Base-by-base conservation (phyloP, 495 filamentous ascomycete genomes). In the Penicillium arizonense region DNA sequence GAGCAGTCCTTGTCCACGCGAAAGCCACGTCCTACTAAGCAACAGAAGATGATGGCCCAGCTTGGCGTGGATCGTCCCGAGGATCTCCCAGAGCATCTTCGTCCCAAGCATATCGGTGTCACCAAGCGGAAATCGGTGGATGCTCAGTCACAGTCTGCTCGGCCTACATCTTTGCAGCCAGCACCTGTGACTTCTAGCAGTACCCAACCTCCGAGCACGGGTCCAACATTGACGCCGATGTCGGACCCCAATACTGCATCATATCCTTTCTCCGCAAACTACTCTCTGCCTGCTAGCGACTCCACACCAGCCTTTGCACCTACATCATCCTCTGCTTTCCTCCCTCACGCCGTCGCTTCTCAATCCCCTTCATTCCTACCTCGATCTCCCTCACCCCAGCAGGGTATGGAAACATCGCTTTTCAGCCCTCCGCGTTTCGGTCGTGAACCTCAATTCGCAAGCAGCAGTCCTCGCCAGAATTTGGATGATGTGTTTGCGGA, bases 1-100 rank as follows among this genome's bases (percentile, higher is more conserved):
- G 88, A 96, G 21, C 76, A 83, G 37, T 96, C 91, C 0, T 82
- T 90, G 64, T 96, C 90, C 33, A 99, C 94, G n/a, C 84, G 94
- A 40, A 99, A 99, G 69, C 95, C 95, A 32, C 85, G 94, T 8
- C 94, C 94, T 11, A 99, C 94, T 3, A 99, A 99, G 70, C 84
- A 96, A 61, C 93, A 97, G 69, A 97, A 97, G 74, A 79, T 97
- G 57, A 91, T 99, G 83, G 82, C 82, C 7, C 85, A 92, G 57
- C 82, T 91, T 36, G 91, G 90, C 26, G 86, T 98, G 10, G 84
- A 87, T 2, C 87, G 91, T 59, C 89, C 90, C 0, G 95, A 97
- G 37, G 87, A 96, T 52, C 81, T 98, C 0, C 94, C 94, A 1
- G 83, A 87, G 54, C 82, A 85, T 53, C 77, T 92, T 45, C 84